phyloP scores from a whole-genome alignment of 768 basidiomycete genomes.

The Tricholoma matsutake region DNA sequence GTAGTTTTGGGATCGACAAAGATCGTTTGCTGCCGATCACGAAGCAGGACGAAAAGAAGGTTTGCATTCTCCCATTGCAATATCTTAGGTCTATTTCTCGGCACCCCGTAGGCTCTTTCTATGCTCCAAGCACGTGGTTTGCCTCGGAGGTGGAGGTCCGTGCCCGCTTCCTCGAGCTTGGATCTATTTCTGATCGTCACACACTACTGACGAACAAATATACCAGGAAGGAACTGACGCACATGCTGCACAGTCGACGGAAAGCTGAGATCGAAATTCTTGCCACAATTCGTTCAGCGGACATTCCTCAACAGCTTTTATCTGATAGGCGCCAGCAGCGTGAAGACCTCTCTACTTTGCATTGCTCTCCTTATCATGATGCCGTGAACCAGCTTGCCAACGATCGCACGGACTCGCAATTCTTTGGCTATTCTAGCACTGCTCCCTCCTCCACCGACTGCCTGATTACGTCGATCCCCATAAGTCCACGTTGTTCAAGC shows the following conservation, averaged over 20 bases:
- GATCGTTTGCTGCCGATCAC: constrained; percentile 69
- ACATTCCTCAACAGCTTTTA: neutral
- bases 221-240: constrained; percentile 71
- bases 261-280: constrained; percentile 93
- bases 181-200: neutral
- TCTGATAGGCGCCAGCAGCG: neutral
- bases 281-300: constrained; percentile 16
- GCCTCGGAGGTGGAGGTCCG: constrained; percentile 67
- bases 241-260: constrained; percentile 76
- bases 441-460: neutral
- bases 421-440: neutral
- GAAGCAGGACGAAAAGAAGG: constrained; percentile 74
- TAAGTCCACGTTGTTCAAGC: constrained; percentile 3
- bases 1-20: constrained; percentile 56
- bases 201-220: neutral
- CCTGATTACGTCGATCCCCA: neutral
- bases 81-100: neutral
- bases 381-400: neutral
- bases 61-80: constrained; percentile 16
- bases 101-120: constrained; percentile 47
- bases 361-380: neutral
- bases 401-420: neutral
- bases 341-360: neutral
- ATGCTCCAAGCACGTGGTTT: constrained; percentile 53
- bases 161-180: constrained; percentile 5